Evolutionary conservation across 495 filamentous ascomycete species (phyloP).

Genomic region (Podospora comata): DNA sequence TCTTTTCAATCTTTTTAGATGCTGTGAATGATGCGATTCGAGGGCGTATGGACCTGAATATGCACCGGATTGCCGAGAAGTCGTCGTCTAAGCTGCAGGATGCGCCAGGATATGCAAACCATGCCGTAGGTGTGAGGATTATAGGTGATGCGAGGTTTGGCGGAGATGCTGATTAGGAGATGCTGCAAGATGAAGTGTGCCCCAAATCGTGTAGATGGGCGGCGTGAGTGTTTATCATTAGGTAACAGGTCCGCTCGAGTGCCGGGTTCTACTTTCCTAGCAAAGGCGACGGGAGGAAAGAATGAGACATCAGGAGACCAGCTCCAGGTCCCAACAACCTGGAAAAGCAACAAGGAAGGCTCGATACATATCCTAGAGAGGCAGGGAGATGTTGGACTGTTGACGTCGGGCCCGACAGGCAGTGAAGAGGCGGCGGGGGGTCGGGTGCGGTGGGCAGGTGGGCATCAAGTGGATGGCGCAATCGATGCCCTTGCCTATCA

Average conservation of each 20-base stretch:
- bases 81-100: background rate
- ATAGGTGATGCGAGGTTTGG: background rate
- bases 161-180: background rate
- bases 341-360: constrained; percentile 1
- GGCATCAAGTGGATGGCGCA: constrained; percentile 29
- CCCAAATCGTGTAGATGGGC: background rate
- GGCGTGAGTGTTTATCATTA: background rate
- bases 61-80: background rate
- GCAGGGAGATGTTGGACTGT: background rate
- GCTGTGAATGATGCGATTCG: background rate
- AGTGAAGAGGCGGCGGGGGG: constrained; percentile 14
- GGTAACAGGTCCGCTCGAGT: background rate
- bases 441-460: constrained; percentile 14
- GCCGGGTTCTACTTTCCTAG: background rate
- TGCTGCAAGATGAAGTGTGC: background rate
- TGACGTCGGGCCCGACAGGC: background rate
- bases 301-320: constrained; percentile 1
- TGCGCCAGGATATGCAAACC: background rate
- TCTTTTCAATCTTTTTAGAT: background rate
- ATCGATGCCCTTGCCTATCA: constrained; percentile 30
- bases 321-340: constrained; percentile 1
- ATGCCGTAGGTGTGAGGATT: background rate
- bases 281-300: background rate
- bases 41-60: background rate
- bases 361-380: background rate